Conservation (phyloP, 768 basidiomycete species). For the Termitomyces sp. region DNA sequence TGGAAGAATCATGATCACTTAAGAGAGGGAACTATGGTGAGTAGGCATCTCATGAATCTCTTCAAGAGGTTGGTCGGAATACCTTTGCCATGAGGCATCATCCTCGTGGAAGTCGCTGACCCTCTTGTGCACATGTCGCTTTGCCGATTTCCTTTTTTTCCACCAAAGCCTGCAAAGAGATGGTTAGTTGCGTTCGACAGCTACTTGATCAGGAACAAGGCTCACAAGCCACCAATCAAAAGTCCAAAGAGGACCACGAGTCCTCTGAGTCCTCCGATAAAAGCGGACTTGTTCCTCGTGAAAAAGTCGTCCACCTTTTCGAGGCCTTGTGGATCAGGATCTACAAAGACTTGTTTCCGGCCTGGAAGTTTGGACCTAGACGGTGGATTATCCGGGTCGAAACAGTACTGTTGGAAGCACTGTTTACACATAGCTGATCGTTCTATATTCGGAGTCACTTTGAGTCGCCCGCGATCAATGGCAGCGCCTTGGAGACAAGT, state of each 20-base stretch:
- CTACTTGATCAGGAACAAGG: background rate
- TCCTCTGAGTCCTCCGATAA: constrained; percentile 45
- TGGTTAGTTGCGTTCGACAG: background rate
- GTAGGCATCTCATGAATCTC: constrained; percentile 8
- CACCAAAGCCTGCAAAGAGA: constrained; percentile 20
- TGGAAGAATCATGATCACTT: background rate
- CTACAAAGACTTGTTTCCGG: constrained; percentile 37
- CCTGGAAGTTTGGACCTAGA: constrained; percentile 37
- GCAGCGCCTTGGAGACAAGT: constrained; percentile 66
- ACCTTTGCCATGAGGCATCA: constrained; percentile 9
- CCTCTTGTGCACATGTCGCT: constrained; percentile 9
- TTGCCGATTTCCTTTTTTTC: constrained; percentile 17
- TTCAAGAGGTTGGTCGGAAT: constrained; percentile 6
- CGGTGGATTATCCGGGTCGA: constrained; percentile 38
- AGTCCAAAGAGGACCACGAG: constrained; percentile 32
- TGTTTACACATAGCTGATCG: constrained; percentile 37
- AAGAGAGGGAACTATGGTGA: background rate
- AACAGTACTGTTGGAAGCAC: constrained; percentile 53
- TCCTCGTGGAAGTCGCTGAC: constrained; percentile 14
- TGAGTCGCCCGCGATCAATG: constrained; percentile 46
- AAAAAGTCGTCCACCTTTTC: constrained; percentile 38
- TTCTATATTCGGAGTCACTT: constrained; percentile 23
- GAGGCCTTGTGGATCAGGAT: constrained; percentile 53
- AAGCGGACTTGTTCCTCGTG: constrained; percentile 32
- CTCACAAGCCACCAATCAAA: constrained; percentile 34